Base-by-base conservation (phyloP, 2,329 filamentous ascomycete genomes). In the Colletotrichum sidae region DNA sequence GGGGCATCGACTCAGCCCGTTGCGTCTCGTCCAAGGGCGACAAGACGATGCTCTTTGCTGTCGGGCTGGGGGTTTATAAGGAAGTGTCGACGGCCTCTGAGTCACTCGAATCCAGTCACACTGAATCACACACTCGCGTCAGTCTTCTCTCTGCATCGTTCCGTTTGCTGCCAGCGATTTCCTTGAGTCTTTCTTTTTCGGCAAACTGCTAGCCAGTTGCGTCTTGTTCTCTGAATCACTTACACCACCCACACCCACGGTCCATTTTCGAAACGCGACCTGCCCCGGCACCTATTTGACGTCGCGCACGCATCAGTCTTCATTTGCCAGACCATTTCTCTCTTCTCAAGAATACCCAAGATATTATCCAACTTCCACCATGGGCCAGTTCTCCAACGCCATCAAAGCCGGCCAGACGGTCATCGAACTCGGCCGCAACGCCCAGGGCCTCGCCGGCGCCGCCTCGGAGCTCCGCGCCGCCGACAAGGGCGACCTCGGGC, bases 391-490 rank as follows among this genome's bases (percentile, higher is more conserved):
- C 39, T 59, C 68, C 56, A 67, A 67, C 58, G 73, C 74, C 44
- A 67, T 78, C 68, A 75, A 77, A 9, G 72, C 72, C n/a, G 76
- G 74, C 49, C 72, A 77, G 55, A 72, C 72, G 3, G 76, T 72
- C 64, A 72, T 77, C 66, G 73, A 77, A 42, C 70, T 78, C 12
- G 73, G 72, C 55, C 69, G 70, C 44, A 73, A 69, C 41, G 76
- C 71, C 8, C 70, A 75, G 11, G 61, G 67, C 38, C 56, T 77
- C 51, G 71, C 70, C 35, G 69, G 65, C 8, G 70, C 73, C 4
- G 72, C 75, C 60, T 67, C 69, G 11, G 70, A 77, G 49, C 69
- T 78, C 60, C 74, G 73, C 55, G 38, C 69, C 13, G 74, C 75
- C 13, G 75, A 77, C 67, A 78, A 78, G 59, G 67, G 64, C 41